Conservation (phyloP, 345 rosid genomes). For the Durio zibethinus region DNA sequence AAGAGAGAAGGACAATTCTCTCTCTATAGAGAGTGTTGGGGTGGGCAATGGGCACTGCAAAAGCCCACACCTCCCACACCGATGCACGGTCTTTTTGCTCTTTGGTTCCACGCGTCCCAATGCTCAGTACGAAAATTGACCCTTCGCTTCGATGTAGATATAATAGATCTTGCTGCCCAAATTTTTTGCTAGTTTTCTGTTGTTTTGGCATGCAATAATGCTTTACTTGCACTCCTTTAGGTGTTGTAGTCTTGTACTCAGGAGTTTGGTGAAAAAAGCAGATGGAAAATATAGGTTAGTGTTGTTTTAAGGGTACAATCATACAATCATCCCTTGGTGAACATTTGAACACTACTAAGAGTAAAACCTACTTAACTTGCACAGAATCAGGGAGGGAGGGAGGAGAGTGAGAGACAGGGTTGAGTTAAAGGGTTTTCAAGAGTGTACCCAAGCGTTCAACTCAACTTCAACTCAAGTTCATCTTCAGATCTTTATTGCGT, state of each 20-base stretch:
- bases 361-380: constrained; percentile 12
- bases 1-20: neutral
- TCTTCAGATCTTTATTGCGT: neutral
- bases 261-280: neutral
- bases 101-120: constrained; percentile 5
- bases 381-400: constrained; percentile 18
- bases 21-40: neutral
- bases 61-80: constrained; percentile 8
- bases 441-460: neutral
- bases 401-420: neutral
- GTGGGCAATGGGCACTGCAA: neutral
- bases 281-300: neutral
- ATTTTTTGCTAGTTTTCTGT: neutral
- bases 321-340: neutral
- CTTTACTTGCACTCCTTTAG: neutral
- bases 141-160: neutral
- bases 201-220: neutral
- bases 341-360: neutral
- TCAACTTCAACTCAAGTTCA: neutral
- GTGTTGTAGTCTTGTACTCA: too few relatives aligned
- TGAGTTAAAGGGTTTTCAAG: neutral
- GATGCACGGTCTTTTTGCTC: neutral
- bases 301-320: neutral
- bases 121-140: neutral
- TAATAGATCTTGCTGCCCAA: neutral